phyloP scores from a whole-genome alignment of 2,329 filamentous ascomycete genomes.

The Neurospora sp. region DNA sequence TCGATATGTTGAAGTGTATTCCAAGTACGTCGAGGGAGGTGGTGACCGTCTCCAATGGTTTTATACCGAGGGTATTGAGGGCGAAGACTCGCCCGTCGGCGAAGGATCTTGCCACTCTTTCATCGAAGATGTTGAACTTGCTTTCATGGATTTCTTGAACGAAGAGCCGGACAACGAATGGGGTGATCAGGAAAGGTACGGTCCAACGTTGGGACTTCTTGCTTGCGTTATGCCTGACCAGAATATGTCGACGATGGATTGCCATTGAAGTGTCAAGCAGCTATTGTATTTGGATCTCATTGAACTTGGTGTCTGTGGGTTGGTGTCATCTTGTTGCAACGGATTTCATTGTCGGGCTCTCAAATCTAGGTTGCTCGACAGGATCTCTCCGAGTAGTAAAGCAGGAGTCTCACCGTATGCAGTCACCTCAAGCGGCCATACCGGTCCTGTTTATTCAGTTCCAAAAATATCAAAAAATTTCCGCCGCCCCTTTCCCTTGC shows the following conservation, averaged over 20 bases:
- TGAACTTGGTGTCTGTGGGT: background rate
- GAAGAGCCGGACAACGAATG: background rate
- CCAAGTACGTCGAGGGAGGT: background rate
- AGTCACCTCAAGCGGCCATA: background rate
- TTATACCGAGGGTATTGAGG: background rate
- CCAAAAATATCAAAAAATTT: rapidly evolving
- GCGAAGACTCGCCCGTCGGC: background rate
- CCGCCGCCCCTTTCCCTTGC: background rate
- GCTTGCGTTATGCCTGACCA: background rate
- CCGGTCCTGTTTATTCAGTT: background rate
- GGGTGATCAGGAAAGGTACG: background rate
- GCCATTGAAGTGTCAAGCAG: background rate
- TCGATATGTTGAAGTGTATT: background rate
- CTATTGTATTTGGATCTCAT: background rate
- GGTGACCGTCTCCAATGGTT: background rate
- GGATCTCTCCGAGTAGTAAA: background rate
- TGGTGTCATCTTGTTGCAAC: background rate
- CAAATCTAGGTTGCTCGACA: background rate
- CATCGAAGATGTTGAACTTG: background rate
- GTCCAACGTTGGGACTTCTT: background rate
- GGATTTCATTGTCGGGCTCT: background rate
- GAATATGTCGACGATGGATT: background rate
- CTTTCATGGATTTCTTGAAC: background rate
- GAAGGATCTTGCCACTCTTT: background rate
- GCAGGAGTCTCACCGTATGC: rapidly evolving